These are phyloP conservation scores for Claviceps quebecensis DNA, from an alignment of 2,329 filamentous ascomycete genomes.

Conservation along the genomic window DNA sequence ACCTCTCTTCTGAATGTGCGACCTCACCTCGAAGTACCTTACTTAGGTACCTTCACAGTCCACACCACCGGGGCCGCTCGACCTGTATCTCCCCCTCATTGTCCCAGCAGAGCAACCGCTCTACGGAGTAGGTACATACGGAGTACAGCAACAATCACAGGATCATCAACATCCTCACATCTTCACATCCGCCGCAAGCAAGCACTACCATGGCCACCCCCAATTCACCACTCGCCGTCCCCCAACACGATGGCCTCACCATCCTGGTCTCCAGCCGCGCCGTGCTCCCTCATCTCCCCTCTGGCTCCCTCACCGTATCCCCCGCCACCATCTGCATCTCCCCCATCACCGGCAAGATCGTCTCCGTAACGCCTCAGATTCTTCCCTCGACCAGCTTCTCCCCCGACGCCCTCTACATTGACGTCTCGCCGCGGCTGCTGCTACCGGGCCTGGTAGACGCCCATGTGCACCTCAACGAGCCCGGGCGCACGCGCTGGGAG, in stretches of 20 bases:
- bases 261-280: conserved; percentile 77
- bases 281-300: conserved; percentile 57
- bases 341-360: conserved; percentile 67
- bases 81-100: too few species aligned
- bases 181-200: background rate
- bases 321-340: conserved; percentile 77
- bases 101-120: too few species aligned
- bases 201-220: background rate
- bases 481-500: conserved; percentile 94
- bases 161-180: background rate
- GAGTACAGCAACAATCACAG: too few species aligned
- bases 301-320: conserved; percentile 48
- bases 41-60: too few species aligned
- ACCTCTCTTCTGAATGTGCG: too few species aligned
- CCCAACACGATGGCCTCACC: conserved; percentile 29
- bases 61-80: too few species aligned
- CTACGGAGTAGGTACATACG: too few species aligned
- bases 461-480: conserved; percentile 95
- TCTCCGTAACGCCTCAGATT: conserved; percentile 57
- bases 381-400: conserved; percentile 68
- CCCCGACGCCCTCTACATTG: conserved; percentile 54
- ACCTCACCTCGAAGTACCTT: too few species aligned
- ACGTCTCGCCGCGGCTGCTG: conserved; percentile 74
- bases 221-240: conserved; percentile 14
- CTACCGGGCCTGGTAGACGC: conserved; percentile 90